Evolutionary conservation across 176 grass and related monocot species (phyloP), one percentile per base, ranked within the genome.

Genomic region (Aegilops umbellulata): DNA sequence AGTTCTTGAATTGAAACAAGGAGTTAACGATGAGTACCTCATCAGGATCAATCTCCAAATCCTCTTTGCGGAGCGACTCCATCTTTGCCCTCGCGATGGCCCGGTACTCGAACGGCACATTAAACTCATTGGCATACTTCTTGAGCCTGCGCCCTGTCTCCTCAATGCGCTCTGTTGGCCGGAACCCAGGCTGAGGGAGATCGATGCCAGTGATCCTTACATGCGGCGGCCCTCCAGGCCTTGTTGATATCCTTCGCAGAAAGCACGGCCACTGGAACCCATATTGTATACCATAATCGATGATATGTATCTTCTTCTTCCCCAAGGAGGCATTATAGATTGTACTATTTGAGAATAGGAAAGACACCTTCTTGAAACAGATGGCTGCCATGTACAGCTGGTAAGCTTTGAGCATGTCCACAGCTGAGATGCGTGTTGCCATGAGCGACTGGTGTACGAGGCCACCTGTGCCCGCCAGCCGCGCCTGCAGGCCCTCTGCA

Each of bases 261-360:
- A 97, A 89, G 81, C 94, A 97, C 0, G 94, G 94, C 94, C 94
- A 97, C 74, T 97, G 94, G 83, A 97, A 97, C 13, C 94, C 94
- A 13, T 92, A 87, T 0, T 90, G 75, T 75, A 97, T 92, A 23
- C 94, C 94, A 0, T 92, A 97, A 35, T 97, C 90, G 0, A 97
- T 78, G 2, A 97, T 97, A 55, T 97, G 94, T 47, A 97, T 57
- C 76, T 89, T 97, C 42, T 88, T 90, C 79, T 87, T 87, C 27
- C 80, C 86, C 69, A 90, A 20, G n/a, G 77, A 27, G 0, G 88
- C 86, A 73, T 91, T 82, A 60, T 55, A 86, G 51, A 97, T 94
- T 58, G 90, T 94, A 8, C 61, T 10, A 42, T 97, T 94, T 10
- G 92, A 90, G 74, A 80, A 92, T 7, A 60, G 16, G 77, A 68